These are phyloP conservation scores for Candolleomyces aberdarensis DNA, from an alignment of 768 basidiomycete species.

Conservation along the genomic window DNA sequence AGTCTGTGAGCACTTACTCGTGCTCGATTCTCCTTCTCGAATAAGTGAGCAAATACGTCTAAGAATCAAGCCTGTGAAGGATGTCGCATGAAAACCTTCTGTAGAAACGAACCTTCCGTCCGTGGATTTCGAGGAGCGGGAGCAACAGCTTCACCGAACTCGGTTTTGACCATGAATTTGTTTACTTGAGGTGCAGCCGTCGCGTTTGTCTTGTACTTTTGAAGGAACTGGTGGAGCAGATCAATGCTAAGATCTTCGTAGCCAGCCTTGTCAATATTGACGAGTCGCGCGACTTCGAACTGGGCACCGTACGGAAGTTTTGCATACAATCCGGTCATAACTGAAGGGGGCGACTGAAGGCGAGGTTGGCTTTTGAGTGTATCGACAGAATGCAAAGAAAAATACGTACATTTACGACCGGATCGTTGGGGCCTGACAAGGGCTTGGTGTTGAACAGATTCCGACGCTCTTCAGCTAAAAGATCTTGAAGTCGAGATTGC, in stretches of 20 bases:
- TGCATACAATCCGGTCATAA: background rate
- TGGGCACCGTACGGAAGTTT: constrained; percentile 1
- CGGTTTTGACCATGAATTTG: background rate
- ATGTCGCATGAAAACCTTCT: background rate
- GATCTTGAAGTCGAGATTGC: background rate
- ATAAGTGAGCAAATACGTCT: background rate
- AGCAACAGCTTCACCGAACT: background rate
- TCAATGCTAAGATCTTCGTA: background rate
- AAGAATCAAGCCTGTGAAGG: background rate
- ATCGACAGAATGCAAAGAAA: background rate
- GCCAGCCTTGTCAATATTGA: background rate
- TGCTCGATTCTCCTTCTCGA: constrained; percentile 1
- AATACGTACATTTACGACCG: background rate
- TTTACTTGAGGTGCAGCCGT: background rate
- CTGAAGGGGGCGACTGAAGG: background rate
- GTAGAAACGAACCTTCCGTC: background rate
- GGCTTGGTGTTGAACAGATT: background rate
- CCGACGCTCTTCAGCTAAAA: background rate
- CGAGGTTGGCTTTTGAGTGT: background rate
- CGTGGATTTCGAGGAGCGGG: background rate
- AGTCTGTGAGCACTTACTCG: background rate
- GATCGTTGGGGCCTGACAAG: background rate
- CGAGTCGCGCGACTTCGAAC: background rate
- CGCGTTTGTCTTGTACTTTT: background rate
- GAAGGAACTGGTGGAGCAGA: background rate